Conservation (phyloP, 2,329 filamentous ascomycete species). For the Penicillium sp. region DNA sequence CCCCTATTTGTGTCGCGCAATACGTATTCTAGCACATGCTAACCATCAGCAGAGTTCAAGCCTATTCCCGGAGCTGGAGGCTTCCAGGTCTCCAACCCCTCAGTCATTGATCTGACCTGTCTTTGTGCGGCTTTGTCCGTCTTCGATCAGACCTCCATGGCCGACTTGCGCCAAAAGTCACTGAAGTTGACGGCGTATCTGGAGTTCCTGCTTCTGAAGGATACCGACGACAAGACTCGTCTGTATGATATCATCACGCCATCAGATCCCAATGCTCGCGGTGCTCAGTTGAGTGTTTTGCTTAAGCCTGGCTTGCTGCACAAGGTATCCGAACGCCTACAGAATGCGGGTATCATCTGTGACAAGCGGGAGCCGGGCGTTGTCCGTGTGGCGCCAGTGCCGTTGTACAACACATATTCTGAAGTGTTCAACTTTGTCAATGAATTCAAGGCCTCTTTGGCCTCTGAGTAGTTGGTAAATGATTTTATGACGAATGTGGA, state of each 20-base stretch:
- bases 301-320: conserved; percentile 70
- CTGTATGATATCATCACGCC: conserved; percentile 67
- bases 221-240: conserved; percentile 32
- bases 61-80: conserved; percentile 75
- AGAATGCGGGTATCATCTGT: conserved; percentile 69
- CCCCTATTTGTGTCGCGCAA: background rate
- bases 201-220: conserved; percentile 59
- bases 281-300: conserved; percentile 73
- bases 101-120: conserved; percentile 69
- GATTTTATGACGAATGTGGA: background rate
- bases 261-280: conserved; percentile 61
- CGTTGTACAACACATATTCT: conserved; percentile 75
- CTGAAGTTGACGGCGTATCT: conserved; percentile 71
- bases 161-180: conserved; percentile 65
- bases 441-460: conserved; percentile 32
- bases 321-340: conserved; percentile 60
- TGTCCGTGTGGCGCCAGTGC: conserved; percentile 75
- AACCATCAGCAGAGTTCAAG: conserved; percentile 54
- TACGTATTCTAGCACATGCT: background rate
- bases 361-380: conserved; percentile 84
- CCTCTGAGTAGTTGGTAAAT: conserved; percentile 5
- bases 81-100: conserved; percentile 78
- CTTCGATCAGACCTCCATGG: conserved; percentile 69
- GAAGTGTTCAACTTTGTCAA: conserved; percentile 63
- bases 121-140: conserved; percentile 69